phyloP scores from a whole-genome alignment of 2,329 filamentous ascomycete genomes.

The Dactylellina sp. region DNA sequence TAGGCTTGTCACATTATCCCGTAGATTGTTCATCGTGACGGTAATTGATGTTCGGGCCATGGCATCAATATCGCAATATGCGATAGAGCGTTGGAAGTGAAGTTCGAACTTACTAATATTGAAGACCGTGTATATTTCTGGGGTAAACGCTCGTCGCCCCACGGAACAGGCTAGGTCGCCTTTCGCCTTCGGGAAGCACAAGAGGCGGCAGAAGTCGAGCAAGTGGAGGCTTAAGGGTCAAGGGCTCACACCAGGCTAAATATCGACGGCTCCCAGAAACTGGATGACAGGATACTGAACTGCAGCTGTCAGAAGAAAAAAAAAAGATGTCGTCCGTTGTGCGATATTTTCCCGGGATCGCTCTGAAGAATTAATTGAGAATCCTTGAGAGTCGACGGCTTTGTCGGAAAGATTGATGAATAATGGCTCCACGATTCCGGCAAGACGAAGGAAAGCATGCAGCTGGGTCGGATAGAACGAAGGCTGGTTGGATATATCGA shows the following conservation, averaged over 20 bases:
- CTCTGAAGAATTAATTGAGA: constrained; percentile 42
- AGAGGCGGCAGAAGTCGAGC: constrained; percentile 54
- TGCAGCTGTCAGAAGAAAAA: constrained; percentile 15
- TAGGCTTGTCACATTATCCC: constrained; percentile 22
- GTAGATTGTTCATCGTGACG: constrained; percentile 2
- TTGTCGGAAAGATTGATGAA: constrained; percentile 55
- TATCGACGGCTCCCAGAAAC: constrained; percentile 44
- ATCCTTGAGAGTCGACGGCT: constrained; percentile 55
- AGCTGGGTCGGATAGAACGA: constrained; percentile 30
- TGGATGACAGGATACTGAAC: constrained; percentile 35
- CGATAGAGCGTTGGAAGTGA: constrained; percentile 34
- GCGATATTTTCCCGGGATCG: constrained; percentile 57
- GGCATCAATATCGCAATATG: background rate
- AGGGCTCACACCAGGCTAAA: constrained; percentile 56
- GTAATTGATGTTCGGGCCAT: background rate
- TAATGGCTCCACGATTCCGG: constrained; percentile 52
- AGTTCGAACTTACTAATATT: constrained; percentile 42
- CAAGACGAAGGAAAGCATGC: constrained; percentile 26
- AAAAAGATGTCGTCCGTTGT: constrained; percentile 41
- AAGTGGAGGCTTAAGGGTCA: constrained; percentile 36
- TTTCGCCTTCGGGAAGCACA: constrained; percentile 56
- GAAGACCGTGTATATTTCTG: constrained; percentile 43
- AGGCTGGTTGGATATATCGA: constrained; percentile 39
- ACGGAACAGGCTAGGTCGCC: constrained; percentile 42
- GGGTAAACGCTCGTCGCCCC: constrained; percentile 54